Percentiles rank a stretch among this genome's conserved stretches.
These are phyloP conservation scores for Megacollybia marginata DNA, from an alignment of 768 basidiomycete species.

Conservation along the genomic window DNA sequence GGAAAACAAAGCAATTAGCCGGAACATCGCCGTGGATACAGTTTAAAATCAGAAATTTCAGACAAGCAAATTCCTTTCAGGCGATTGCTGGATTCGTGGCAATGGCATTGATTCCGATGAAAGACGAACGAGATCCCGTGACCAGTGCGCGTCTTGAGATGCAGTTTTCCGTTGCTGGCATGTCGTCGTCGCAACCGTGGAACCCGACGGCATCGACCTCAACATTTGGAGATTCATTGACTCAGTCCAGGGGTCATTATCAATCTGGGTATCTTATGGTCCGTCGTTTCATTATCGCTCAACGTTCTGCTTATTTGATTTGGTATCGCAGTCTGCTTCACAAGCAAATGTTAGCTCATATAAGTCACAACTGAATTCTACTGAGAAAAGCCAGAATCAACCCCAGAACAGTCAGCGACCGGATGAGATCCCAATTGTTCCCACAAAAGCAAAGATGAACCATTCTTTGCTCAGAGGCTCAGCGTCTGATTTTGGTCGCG, in stretches of 20 bases:
- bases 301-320: neutral
- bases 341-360: constrained; percentile 45
- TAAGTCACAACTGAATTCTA: constrained; percentile 1
- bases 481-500: constrained; percentile 71
- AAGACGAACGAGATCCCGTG: too few relatives aligned
- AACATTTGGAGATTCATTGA: constrained; percentile 60
- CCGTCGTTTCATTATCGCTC: constrained; percentile 11
- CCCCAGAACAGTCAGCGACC: constrained; percentile 55
- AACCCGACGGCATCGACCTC: constrained; percentile 33
- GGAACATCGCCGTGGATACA: too few relatives aligned
- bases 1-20: too few relatives aligned
- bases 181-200: constrained; percentile 48
- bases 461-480: constrained; percentile 56
- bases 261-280: constrained; percentile 81
- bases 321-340: constrained; percentile 43
- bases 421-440: constrained; percentile 70
- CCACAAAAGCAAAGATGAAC: constrained; percentile 78
- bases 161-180: constrained; percentile 50
- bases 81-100: too few relatives aligned
- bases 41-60: too few relatives aligned
- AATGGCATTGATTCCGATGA: too few relatives aligned
- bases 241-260: constrained; percentile 70
- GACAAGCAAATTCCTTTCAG: too few relatives aligned
- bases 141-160: too few relatives aligned
- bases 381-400: constrained; percentile 22